These are phyloP conservation scores for Penicillium goetzii DNA, from an alignment of 495 filamentous ascomycete species.

Conservation along the genomic window DNA sequence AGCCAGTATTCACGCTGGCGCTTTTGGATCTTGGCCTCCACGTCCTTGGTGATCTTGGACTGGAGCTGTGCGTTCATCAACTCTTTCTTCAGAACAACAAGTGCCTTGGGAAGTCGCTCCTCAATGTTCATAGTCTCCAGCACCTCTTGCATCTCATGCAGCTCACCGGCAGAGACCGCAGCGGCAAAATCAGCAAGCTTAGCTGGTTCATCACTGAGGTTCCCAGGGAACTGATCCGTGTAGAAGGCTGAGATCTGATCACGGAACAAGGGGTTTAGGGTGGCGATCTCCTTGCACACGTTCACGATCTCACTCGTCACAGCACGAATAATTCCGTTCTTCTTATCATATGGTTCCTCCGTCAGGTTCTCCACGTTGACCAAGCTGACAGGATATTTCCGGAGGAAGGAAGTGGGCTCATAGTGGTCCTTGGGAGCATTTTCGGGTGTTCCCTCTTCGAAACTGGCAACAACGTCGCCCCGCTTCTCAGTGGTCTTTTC, in stretches of 20 bases:
- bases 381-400: constrained; percentile 86
- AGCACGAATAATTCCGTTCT: constrained; percentile 81
- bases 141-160: constrained; percentile 92
- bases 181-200: constrained; percentile 97
- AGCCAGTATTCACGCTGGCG: constrained; percentile 98
- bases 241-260: constrained; percentile 98
- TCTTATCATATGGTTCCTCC: constrained; percentile 88
- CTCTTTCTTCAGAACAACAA: constrained; percentile 94
- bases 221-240: constrained; percentile 90
- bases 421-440: constrained; percentile 61
- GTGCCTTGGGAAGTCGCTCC: constrained; percentile 83
- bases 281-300: constrained; percentile 95
- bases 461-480: constrained; percentile 95
- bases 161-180: constrained; percentile 87
- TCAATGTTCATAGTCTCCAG: constrained; percentile 86
- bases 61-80: constrained; percentile 97
- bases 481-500: constrained; percentile 71
- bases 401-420: constrained; percentile 88
- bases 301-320: constrained; percentile 97
- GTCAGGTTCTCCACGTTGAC: constrained; percentile 91
- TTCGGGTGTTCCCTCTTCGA: constrained; percentile 72
- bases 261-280: constrained; percentile 90
- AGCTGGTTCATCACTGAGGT: constrained; percentile 90
- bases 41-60: constrained; percentile 96
- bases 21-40: constrained; percentile 97